Base-by-base conservation (phyloP, 2,329 filamentous ascomycete species). In the Tolypocladium endophyticum region DNA sequence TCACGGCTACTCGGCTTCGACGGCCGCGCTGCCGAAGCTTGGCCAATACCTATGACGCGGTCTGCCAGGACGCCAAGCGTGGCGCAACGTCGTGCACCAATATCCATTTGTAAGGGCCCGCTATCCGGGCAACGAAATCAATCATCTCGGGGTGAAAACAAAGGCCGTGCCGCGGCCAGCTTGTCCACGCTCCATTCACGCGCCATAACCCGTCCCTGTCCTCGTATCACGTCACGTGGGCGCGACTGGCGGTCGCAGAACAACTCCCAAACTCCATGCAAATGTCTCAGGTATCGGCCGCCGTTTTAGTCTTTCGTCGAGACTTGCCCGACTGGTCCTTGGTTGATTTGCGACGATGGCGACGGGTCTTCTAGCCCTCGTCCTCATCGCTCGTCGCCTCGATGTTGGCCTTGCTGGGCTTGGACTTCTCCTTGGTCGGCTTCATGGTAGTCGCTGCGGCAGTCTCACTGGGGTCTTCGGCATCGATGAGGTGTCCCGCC, bases 371-470 rank as follows among this genome's bases (percentile, higher is more conserved):
- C 59, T 66, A 70, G 38, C 75, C 73, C 23, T 81, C 81, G 1
- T 82, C 81, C 65, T 86, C 83, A 54, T 87, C 84, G 59, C 83
- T 86, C 0, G 84, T 87, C 4, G 80, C 80, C 57, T 87, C 84
- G 54, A 87, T 85, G 64, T 87, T 87, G 20, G 81, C 71, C 71
- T 81, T 86, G 61, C 74, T 66, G 57, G 77, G 74, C 68, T 76
- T 76, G 53, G 75, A 70, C 67, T 79, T 79, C 2, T 71, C 64
- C 63, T 73, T 73, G 63, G 71, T 74, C 33, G 65, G 58, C 59
- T 69, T 68, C 18, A 67, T 59, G 55, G 68, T 66, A 16, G 69
- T 64, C n/a, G 63, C 65, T 16, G 66, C 62, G 28, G 68, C 69
- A 1, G 72, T 55, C 9, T 60, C 62, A 3, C 71, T 69, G 6